A percentile compares a stretch with the other conserved stretches of the same genome.
Conservation (phyloP, 768 basidiomycete genomes). For the Imleria badia region DNA sequence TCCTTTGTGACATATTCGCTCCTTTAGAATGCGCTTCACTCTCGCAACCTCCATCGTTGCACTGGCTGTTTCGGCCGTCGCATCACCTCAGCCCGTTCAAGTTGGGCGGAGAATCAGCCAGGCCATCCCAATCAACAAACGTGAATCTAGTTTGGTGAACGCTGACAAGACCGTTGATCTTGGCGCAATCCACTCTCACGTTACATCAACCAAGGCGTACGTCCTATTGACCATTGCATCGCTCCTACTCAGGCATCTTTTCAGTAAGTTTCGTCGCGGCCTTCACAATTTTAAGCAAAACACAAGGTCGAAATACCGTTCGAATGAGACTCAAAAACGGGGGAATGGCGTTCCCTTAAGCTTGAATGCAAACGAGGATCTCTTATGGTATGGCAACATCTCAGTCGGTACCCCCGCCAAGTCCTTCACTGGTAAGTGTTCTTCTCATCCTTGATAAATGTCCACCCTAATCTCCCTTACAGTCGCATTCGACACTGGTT, state of each 20-base stretch:
- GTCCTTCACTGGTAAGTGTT: slow-evolving; percentile 1
- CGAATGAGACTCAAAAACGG: neutral
- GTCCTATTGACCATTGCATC: neutral
- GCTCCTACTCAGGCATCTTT: neutral
- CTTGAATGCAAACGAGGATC: neutral
- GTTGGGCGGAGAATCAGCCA: neutral
- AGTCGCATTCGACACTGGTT: slow-evolving; percentile 30
- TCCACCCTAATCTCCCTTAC: neutral
- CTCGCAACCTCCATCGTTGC: neutral
- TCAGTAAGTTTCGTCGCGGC: slow-evolving; percentile 2
- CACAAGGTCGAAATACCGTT: neutral
- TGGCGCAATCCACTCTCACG: slow-evolving; percentile 5
- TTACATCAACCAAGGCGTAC: slow-evolving; percentile 5
- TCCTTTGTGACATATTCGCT: no score
- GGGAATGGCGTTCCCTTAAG: neutral
- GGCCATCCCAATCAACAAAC: slow-evolving; percentile 12
- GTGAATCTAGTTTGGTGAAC: neutral
- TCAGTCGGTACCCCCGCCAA: slow-evolving; percentile 7
- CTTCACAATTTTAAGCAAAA: neutral
- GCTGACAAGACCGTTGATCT: slow-evolving; percentile 3
- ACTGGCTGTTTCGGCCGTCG: slow-evolving; percentile 3
- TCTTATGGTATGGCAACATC: slow-evolving; percentile 14
- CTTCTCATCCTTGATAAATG: neutral
- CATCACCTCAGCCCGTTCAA: slow-evolving; percentile 2
- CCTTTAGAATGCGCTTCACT: no score